Percentiles rank a stretch among this genome's conserved stretches.
phyloP scores from a whole-genome alignment of 352 stramenopile genomes.

The Pythium aquatile region DNA sequence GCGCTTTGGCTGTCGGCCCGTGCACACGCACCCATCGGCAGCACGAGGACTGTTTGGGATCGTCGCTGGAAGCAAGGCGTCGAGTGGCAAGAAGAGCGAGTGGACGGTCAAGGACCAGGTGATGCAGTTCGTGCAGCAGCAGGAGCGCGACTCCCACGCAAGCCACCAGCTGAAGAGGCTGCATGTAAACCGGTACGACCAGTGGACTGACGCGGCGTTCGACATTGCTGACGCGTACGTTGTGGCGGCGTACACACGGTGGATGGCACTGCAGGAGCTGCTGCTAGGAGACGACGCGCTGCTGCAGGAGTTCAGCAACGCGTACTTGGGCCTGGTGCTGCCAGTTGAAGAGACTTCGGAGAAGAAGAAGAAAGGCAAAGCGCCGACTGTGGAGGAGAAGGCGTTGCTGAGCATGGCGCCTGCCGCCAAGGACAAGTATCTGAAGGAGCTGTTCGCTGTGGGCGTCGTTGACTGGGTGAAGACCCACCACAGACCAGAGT shows the following conservation, averaged over 20 bases:
- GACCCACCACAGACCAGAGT: background rate
- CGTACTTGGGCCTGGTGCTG: conserved; percentile 44
- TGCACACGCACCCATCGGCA: conserved; percentile 73
- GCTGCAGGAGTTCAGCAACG: conserved; percentile 33
- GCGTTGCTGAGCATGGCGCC: conserved; percentile 39
- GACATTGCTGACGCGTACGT: conserved; percentile 84
- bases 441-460: conserved; percentile 37
- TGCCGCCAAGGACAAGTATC: conserved; percentile 33
- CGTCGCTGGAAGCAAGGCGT: conserved; percentile 8
- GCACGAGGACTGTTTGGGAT: conserved; percentile 65
- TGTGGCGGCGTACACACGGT: conserved; percentile 58
- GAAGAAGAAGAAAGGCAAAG: conserved; percentile 10
- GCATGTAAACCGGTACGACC: conserved; percentile 35
- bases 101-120: conserved; percentile 63
- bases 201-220: conserved; percentile 52
- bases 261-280: conserved; percentile 32
- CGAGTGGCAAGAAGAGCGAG: conserved; percentile 26
- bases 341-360: conserved; percentile 6
- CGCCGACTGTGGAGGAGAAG: conserved; percentile 34
- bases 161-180: conserved; percentile 4
- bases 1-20: conserved; percentile 46
- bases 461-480: conserved; percentile 66
- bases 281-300: conserved; percentile 25
- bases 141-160: conserved; percentile 36
- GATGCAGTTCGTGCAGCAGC: conserved; percentile 55